Base-by-base conservation (phyloP, 2,329 filamentous ascomycete species). In the Dryadomyces quercus-mongolicae region DNA sequence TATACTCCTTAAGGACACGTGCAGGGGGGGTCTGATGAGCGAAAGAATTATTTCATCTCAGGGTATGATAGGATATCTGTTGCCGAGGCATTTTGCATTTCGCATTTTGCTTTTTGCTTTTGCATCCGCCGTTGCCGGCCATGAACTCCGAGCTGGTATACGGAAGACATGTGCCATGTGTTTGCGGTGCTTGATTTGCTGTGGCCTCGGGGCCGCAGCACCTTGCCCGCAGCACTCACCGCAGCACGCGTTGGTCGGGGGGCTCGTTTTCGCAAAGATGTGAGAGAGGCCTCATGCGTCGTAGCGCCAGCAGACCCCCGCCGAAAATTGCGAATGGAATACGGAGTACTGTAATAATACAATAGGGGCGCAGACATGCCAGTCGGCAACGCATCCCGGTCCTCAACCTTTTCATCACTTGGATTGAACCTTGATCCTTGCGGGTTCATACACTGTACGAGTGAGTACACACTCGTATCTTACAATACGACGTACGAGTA, bases 221-320 rank as follows among this genome's bases (percentile, higher is more conserved):
- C n/a, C n/a, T n/a, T n/a, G n/a, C n/a, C 47, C 47, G 47, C 47
- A 49, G 47, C 13, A 22, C 46, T 49, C 47, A 49, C n/a, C 31
- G 10, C n/a, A 38, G 31, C 16, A 18, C 4, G 16, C 25, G 25
- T 8, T 31, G 25, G 25, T 8, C 25, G 25, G 25, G 25, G 25
- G 25, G 25, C 25, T 31, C 8, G 25, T 48, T 48, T 25, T 48
- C 22, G 25, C 22, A 15, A 25, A 48, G n/a, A 8, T n/a, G n/a
- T n/a, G n/a, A n/a, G n/a, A n/a, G 22, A 48, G 22, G 25, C 25
- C 36, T 16, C 15, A 16, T 40, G 36, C 36, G 10, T 40, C 36
- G 36, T 12, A 40, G 36, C 36, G 47, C 47, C 31, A 38, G 47
- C 31, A 49, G 6, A 36, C 36, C 18, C 18, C 47, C 16, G 16